Conservation (phyloP, 164 flowering plant species). For the grape (Vitis vinifera) region DNA sequence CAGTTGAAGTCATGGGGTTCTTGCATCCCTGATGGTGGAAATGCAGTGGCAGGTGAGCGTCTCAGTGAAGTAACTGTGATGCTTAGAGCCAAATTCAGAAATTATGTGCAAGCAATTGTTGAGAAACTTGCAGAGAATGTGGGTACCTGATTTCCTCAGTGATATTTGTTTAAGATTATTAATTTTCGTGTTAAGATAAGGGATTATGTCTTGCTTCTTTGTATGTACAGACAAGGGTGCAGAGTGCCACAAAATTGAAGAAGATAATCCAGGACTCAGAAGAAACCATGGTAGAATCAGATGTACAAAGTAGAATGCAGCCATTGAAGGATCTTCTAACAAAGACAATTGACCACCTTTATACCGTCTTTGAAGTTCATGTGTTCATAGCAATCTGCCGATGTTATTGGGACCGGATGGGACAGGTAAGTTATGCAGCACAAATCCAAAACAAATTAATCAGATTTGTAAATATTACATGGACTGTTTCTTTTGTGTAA, state of each 20-base stretch:
- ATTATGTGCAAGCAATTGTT: constrained; percentile 79
- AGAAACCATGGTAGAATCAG: constrained; percentile 68
- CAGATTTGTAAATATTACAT: neutral
- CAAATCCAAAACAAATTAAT: too few species aligned
- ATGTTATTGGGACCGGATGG: constrained; percentile 92
- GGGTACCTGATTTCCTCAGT: constrained; percentile 19
- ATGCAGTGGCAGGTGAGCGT: constrained; percentile 75
- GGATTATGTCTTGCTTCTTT: constrained; percentile 1
- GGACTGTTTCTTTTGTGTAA: constrained; percentile 1
- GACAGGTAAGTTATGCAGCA: constrained; percentile 48
- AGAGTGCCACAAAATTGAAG: constrained; percentile 72
- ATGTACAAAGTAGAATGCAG: constrained; percentile 78
- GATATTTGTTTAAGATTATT: too few species aligned
- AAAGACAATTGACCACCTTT: constrained; percentile 71
- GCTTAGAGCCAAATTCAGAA: constrained; percentile 90
- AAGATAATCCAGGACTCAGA: constrained; percentile 85
- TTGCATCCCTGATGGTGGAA: constrained; percentile 73
- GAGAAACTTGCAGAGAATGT: constrained; percentile 93
- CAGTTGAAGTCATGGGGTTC: constrained; percentile 83
- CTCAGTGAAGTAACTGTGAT: constrained; percentile 90
- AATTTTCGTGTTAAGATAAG: too few species aligned
- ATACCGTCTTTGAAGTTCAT: constrained; percentile 60
- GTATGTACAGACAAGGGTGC: constrained; percentile 62
- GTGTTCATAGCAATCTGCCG: constrained; percentile 80
- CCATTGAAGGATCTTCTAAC: constrained; percentile 69